Percentiles rank a stretch among this genome's conserved stretches.
Conservation (phyloP, 129 eudicot genomes). For the Flaveria ramosissima region DNA sequence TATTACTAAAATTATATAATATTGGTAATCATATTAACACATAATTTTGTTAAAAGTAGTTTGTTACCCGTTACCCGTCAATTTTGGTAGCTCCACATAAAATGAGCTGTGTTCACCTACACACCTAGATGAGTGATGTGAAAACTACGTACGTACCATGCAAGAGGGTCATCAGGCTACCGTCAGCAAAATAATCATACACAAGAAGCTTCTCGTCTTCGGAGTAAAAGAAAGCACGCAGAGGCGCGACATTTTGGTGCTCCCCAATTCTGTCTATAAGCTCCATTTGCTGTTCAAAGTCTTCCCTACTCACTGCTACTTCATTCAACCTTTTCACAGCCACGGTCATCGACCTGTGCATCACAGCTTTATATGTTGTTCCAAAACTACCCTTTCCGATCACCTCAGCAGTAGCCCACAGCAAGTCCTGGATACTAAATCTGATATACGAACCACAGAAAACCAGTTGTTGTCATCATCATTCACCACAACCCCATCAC, state of each 20-base stretch:
- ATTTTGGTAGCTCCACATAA: background rate
- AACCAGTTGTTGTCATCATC: conserved; percentile 29
- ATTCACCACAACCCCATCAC: conserved; percentile 46
- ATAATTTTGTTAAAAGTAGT: no score
- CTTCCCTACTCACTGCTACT: conserved; percentile 52
- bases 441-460: conserved; percentile 48
- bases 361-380: conserved; percentile 68
- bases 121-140: background rate
- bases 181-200: conserved; percentile 55
- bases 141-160: conserved; percentile 52
- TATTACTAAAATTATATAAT: no score
- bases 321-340: conserved; percentile 73
- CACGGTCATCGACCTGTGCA: conserved; percentile 69
- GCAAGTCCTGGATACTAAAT: conserved; percentile 75
- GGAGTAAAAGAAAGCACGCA: conserved; percentile 72
- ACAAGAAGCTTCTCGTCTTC: conserved; percentile 80
- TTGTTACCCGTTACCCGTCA: background rate
- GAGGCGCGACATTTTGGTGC: conserved; percentile 67
- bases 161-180: conserved; percentile 67
- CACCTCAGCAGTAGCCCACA: conserved; percentile 89
- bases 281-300: conserved; percentile 79
- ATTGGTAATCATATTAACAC: no score
- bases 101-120: background rate
- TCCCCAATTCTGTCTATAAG: conserved; percentile 65
- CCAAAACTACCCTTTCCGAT: conserved; percentile 87